Evolutionary conservation across 805 yeast genomes (phyloP), one percentile per base, ranked within the genome.

Genomic region (Kodamaea neixiangensis): DNA sequence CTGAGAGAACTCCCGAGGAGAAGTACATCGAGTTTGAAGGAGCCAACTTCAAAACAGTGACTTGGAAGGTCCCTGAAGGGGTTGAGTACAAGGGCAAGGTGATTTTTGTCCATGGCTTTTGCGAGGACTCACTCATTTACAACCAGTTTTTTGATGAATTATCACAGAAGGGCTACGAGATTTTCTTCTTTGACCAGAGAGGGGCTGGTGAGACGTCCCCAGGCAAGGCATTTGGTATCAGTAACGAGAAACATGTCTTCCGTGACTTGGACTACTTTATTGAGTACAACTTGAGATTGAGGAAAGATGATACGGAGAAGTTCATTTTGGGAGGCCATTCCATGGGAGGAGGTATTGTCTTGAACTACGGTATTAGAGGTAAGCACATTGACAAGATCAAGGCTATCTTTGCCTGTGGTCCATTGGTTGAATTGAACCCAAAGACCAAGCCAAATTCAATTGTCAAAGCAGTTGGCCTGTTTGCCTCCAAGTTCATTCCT

Each of bases 321-420:
- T 57, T 86, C 29, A 77, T 72, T 57, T 60, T 88, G 43, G 71
- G 79, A 60, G 91, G 93, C 1, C 89, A 84, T 56, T 86, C 91
- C 7, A 86, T 88, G 92, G 96, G 96, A 46, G 93, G 93, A 17
- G 92, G 86, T 0, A 81, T 87, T 46, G 72, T 71, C 0, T 68
- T 87, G 51, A 85, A 83, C 64, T 87, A 87, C 62, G 82, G 80
- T 3, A 73, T 81, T 34, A 61, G 63, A 29, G 92, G 92, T 2
- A 77, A 71, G 52, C 67, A 75, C 59, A 73, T 67, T 42, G 73
- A 71, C 31, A 81, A 81, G 0, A 74, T 37, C 20, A 37, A 17
- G 19, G 21, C 41, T 14, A 37, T 80, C 41, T 66, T 77, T 37
- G 77, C 73, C 0, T 69, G 78, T 31, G 90, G 83, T 1, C 96